Base-by-base conservation (phyloP, 2,329 filamentous ascomycete genomes). In the Tolypocladium guangdongense region DNA sequence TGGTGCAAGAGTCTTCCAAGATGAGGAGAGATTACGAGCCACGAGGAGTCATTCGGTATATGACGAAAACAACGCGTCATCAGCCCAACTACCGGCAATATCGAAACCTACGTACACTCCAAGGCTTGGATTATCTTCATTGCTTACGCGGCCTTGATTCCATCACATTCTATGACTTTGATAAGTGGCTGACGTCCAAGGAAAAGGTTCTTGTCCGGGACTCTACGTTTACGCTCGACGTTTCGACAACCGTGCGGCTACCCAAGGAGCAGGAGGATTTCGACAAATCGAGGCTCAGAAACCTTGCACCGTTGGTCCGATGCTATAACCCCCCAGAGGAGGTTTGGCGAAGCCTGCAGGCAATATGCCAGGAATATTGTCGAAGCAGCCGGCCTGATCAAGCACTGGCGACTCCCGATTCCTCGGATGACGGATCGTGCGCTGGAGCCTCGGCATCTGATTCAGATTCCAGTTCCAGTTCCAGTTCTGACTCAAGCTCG, bases 111-210 rank as follows among this genome's bases (percentile, higher is more conserved):
- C 63, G 73, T 1, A 70, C 61, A 0, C 22, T 76, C 0, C 75
- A 77, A 30, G 77, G 77, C 0, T 56, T 74, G 1, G 74, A 78
- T 41, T 74, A 70, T 30, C 41, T 79, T 3, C 61, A 67, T 14
- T 62, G 67, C 27, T 69, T 79, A 4, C 71, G 77, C 1, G 76
- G 75, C 0, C 56, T 79, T 46, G 54, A 62, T 1, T 62, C 60
- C n/a, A 54, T 77, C 0, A 62, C 66, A 0, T 71, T 77, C 51
- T 73, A 70, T 53, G 74, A 78, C 53, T 71, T 78, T 51, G 59
- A 69, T 22, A 54, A 58, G 14, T 70, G 63, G 59, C n/a, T 57
- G 0, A 14, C 27, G 0, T 0, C 7, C 0, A 16, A 46, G 3
- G 12, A 11, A 3, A 59, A 55, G 27, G 18, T 38, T 0, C 52